Percentiles rank a stretch among this genome's conserved stretches.
phyloP scores from a whole-genome alignment of 768 basidiomycete genomes.

The Phlebiopsis flavidoalba region DNA sequence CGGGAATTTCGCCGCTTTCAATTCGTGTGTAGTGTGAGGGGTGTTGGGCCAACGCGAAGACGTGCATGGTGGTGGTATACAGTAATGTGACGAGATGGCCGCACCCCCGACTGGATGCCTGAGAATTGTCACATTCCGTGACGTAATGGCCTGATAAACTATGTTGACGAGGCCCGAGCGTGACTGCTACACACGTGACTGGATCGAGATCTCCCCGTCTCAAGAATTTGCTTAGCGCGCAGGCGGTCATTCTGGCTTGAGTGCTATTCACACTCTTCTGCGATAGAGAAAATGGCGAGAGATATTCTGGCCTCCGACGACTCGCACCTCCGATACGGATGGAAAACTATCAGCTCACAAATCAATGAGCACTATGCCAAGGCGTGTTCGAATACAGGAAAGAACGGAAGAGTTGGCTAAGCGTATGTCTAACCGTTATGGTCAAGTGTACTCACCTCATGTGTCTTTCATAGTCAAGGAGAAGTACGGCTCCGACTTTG shows the following conservation, averaged over 20 bases:
- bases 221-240: slow-evolving; percentile 1
- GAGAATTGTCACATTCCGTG: not conserved
- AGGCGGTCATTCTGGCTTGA: not conserved
- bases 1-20: slow-evolving; percentile 9
- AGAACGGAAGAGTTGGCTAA: slow-evolving; percentile 77
- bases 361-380: slow-evolving; percentile 78
- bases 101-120: not conserved
- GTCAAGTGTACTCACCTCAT: not conserved
- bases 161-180: not conserved
- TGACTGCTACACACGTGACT: not conserved
- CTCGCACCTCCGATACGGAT: slow-evolving; percentile 37
- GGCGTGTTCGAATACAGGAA: slow-evolving; percentile 79
- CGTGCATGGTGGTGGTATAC: not conserved
- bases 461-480: slow-evolving; percentile 60
- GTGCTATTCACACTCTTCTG: not conserved
- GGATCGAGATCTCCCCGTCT: not conserved
- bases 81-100: not conserved
- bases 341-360: slow-evolving; percentile 45
- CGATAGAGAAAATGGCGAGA: not conserved
- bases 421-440: slow-evolving; percentile 39
- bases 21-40: not conserved
- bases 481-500: slow-evolving; percentile 77
- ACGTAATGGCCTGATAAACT: not conserved
- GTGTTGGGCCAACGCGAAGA: not conserved
- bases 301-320: slow-evolving; percentile 22